Conservation (phyloP, 2,329 filamentous ascomycete species). For the Cordyceps cateniannulata region DNA sequence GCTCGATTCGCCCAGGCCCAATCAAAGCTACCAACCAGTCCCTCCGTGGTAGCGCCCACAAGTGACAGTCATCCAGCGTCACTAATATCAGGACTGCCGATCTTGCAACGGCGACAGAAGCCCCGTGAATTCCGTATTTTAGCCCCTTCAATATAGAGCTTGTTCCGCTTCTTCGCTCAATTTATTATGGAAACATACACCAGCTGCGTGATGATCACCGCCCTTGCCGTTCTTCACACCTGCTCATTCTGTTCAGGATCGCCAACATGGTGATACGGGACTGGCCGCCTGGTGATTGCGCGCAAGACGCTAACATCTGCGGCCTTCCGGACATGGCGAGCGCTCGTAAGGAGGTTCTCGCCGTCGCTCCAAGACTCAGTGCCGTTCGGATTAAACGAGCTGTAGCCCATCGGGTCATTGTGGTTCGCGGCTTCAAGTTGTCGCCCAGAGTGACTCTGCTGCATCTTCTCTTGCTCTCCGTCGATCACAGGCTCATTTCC, state of each 20-base stretch:
- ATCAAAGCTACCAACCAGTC: not conserved
- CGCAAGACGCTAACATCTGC: not conserved
- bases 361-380: not conserved
- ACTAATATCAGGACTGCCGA: too few species aligned
- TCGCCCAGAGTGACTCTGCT: not conserved
- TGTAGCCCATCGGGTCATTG: not conserved
- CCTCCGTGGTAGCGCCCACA: not conserved
- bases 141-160: not conserved
- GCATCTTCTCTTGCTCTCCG: not conserved
- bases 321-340: not conserved
- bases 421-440: not conserved
- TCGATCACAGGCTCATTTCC: not conserved
- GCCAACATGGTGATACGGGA: not conserved
- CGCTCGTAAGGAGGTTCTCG: not conserved
- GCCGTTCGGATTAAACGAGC: not conserved
- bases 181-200: not conserved
- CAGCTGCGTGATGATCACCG: not conserved
- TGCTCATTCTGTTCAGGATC: conserved; percentile 6
- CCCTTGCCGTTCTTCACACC: not conserved
- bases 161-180: not conserved
- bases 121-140: not conserved
- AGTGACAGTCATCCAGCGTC: too few species aligned
- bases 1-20: not conserved
- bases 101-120: not conserved
- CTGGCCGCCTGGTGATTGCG: not conserved